These are phyloP conservation scores for Flueggea neowawraea DNA, from an alignment of 441 rosid genomes.

Conservation along the genomic window DNA sequence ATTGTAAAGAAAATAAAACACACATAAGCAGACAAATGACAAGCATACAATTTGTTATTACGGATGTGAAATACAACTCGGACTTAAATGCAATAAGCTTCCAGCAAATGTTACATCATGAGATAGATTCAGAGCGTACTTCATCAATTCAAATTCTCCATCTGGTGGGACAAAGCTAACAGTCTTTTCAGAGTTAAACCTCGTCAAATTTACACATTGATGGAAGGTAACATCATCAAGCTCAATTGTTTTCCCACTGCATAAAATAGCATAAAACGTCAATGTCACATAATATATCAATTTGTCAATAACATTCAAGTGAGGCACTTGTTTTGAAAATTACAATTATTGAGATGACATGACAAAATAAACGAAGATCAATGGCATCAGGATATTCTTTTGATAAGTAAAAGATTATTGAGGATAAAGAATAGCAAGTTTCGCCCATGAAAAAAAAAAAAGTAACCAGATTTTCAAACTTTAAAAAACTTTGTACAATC, in stretches of 20 bases:
- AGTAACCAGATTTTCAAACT: too few species aligned
- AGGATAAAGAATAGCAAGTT: too few species aligned
- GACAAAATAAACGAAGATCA: too few species aligned
- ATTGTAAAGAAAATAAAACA: neutral
- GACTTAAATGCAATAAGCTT: neutral
- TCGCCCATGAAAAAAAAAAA: too few species aligned
- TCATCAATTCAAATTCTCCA: slow-evolving; percentile 99
- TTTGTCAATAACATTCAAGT: too few species aligned
- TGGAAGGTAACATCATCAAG: slow-evolving; percentile 99
- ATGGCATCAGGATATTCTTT: too few species aligned
- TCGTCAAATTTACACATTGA: slow-evolving; percentile 95
- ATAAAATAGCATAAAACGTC: slow-evolving; percentile 19
- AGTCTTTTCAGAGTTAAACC: slow-evolving; percentile 98
- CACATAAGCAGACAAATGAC: neutral
- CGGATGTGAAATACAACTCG: neutral
- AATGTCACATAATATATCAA: too few species aligned
- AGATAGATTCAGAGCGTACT: slow-evolving; percentile 42
- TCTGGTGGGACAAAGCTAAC: slow-evolving; percentile 99
- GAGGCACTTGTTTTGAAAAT: too few species aligned
- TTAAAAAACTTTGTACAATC: too few species aligned
- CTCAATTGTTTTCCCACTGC: slow-evolving; percentile 99
- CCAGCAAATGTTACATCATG: neutral
- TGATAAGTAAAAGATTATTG: too few species aligned
- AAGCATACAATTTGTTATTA: neutral
- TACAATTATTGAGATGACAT: too few species aligned